These are phyloP conservation scores for Cladosporium sp. DNA, from an alignment of 2,329 filamentous ascomycete species.

Conservation along the genomic window DNA sequence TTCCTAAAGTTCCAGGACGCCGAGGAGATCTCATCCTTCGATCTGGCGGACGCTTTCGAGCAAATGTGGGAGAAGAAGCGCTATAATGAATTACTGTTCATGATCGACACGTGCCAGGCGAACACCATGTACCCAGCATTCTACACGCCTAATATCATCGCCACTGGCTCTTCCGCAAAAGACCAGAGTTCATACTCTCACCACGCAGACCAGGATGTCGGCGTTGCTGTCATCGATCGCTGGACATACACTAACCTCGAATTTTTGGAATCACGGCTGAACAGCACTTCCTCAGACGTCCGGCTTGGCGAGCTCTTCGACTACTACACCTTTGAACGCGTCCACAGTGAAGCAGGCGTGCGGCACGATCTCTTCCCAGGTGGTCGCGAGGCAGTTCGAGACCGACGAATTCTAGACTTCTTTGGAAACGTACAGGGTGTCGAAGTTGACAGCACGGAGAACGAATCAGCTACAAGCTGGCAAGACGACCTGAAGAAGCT, in stretches of 20 bases:
- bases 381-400: conserved; percentile 70
- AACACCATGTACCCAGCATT: conserved; percentile 99
- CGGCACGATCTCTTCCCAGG: conserved; percentile 93
- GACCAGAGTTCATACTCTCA: conserved; percentile 97
- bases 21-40: conserved; percentile 94
- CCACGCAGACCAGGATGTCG: conserved; percentile 96
- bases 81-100: conserved; percentile 97
- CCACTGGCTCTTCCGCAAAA: conserved; percentile 91
- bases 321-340: conserved; percentile 90
- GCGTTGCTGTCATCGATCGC: conserved; percentile 94
- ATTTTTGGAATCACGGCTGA: conserved; percentile 87
- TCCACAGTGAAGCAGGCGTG: conserved; percentile 87
- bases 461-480: conserved; percentile 37
- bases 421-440: conserved; percentile 98
- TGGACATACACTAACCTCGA: conserved; percentile 99
- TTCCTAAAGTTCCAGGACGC: conserved; percentile 98
- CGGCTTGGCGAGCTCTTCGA: conserved; percentile 93
- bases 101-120: conserved; percentile 99
- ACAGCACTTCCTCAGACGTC: conserved; percentile 79
- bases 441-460: conserved; percentile 63
- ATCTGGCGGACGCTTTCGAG: conserved; percentile 93
- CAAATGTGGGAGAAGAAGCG: conserved; percentile 99
- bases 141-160: conserved; percentile 97
- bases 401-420: conserved; percentile 87
- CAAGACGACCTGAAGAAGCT: conserved; percentile 73